Percentiles rank a stretch among this genome's conserved stretches.
These are phyloP conservation scores for Magnolia sinica DNA, from an alignment of 164 flowering plant genomes.

Conservation along the genomic window DNA sequence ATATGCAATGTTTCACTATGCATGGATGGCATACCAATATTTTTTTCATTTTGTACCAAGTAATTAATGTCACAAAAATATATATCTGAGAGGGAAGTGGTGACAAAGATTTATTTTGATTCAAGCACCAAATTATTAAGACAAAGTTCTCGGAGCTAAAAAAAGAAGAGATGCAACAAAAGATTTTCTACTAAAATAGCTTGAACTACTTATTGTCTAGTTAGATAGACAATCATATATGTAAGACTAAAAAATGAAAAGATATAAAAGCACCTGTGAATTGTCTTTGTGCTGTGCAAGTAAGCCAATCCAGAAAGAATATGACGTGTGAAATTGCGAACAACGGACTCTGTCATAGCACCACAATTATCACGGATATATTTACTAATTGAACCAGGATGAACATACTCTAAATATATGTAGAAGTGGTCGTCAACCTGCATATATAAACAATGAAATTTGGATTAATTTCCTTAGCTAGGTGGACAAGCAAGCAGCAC, in stretches of 20 bases:
- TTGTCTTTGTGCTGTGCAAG: constrained; percentile 77
- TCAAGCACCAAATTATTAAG: background rate
- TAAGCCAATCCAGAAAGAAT: constrained; percentile 86
- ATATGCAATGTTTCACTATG: no score
- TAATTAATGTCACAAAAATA: no score
- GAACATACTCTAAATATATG: constrained; percentile 87
- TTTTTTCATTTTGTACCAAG: no score
- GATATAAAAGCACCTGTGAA: constrained; percentile 62
- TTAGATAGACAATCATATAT: no score
- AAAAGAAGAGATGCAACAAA: background rate
- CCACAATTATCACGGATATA: constrained; percentile 86
- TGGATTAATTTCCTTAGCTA: background rate
- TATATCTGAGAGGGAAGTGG: no score
- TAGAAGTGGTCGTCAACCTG: constrained; percentile 76
- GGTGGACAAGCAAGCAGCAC: background rate
- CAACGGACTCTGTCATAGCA: constrained; percentile 79
- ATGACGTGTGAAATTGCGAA: constrained; percentile 88
- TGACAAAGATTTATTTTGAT: background rate
- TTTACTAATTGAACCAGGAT: constrained; percentile 89
- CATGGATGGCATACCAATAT: no score
- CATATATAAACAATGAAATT: constrained; percentile 10
- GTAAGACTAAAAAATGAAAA: background rate
- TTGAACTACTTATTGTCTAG: background rate
- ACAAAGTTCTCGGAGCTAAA: background rate
- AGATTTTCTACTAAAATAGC: background rate